A percentile compares a stretch with the other conserved stretches of the same genome.
These are phyloP conservation scores for Tolypocladium sp. DNA, from an alignment of 2,329 filamentous ascomycete species.

Conservation along the genomic window DNA sequence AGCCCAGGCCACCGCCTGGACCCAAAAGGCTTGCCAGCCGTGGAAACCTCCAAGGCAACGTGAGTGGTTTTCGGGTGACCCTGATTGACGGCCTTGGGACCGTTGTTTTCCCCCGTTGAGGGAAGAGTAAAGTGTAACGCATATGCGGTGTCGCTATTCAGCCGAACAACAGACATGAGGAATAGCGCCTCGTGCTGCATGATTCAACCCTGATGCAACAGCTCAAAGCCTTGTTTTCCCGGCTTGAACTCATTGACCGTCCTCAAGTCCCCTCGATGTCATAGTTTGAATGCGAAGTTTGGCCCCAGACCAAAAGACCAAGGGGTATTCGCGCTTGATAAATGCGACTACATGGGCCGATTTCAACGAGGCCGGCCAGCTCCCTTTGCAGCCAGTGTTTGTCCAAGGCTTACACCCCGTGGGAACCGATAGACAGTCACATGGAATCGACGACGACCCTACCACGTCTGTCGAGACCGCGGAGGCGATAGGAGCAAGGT, in stretches of 20 bases:
- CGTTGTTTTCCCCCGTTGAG: background rate
- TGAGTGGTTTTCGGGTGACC: background rate
- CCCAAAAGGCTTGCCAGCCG: background rate
- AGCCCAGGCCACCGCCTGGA: background rate
- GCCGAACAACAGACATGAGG: background rate
- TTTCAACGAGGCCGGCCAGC: background rate
- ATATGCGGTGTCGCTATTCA: background rate
- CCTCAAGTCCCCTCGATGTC: background rate
- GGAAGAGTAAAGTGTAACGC: background rate
- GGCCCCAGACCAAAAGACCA: background rate
- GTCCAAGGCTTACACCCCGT: background rate
- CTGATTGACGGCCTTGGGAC: background rate
- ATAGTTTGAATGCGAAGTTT: background rate
- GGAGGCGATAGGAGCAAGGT: background rate
- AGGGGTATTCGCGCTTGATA: background rate
- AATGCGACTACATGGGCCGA: background rate
- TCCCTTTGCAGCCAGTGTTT: background rate
- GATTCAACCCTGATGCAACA: background rate
- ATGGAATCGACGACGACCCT: background rate
- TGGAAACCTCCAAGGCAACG: background rate
- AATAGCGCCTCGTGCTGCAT: background rate
- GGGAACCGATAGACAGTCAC: too few relatives aligned
- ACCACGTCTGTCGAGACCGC: background rate
- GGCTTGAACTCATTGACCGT: background rate
- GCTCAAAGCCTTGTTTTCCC: background rate